Conservation (phyloP, 2,329 filamentous ascomycete genomes). For the Cladosporium halotolerans region DNA sequence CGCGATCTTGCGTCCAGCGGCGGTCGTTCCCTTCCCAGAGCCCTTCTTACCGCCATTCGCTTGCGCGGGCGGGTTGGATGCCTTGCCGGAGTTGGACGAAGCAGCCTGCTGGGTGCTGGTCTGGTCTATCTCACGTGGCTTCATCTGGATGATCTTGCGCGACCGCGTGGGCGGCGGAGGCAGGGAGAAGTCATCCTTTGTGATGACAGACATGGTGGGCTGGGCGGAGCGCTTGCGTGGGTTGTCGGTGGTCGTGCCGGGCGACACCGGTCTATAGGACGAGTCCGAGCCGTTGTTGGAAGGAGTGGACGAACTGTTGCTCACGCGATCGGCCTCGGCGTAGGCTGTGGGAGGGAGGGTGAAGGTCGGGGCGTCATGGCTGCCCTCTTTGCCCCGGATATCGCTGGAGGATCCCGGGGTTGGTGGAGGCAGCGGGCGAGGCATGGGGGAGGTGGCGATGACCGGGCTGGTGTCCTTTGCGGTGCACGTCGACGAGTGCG, state of each 20-base stretch:
- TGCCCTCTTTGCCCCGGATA: constrained; percentile 62
- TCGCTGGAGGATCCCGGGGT: constrained; percentile 77
- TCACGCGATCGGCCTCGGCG: constrained; percentile 36
- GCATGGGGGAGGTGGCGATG: constrained; percentile 46
- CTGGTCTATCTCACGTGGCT: constrained; percentile 50
- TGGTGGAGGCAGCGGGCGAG: constrained; percentile 59
- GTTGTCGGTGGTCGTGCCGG: constrained; percentile 32
- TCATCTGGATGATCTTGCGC: constrained; percentile 98
- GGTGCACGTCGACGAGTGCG: constrained; percentile 28
- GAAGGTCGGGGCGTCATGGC: constrained; percentile 55
- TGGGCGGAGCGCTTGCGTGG: constrained; percentile 15
- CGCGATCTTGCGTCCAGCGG: constrained; percentile 88
- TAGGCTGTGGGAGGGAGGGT: constrained; percentile 72
- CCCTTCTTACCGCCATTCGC: constrained; percentile 60
- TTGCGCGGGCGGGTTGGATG: constrained; percentile 4
- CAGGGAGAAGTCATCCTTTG: constrained; percentile 66
- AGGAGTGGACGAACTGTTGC: constrained; percentile 43
- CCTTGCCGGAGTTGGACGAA: constrained; percentile 16
- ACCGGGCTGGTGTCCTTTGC: neutral
- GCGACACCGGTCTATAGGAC: constrained; percentile 44
- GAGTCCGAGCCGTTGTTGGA: constrained; percentile 46
- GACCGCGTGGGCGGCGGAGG: constrained; percentile 88
- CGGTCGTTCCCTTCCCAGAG: constrained; percentile 62
- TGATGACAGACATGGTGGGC: constrained; percentile 17
- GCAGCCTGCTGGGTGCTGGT: constrained; percentile 8